Evolutionary conservation across 2,329 filamentous ascomycete genomes (phyloP).

Genomic region (Cordyceps militaris): DNA sequence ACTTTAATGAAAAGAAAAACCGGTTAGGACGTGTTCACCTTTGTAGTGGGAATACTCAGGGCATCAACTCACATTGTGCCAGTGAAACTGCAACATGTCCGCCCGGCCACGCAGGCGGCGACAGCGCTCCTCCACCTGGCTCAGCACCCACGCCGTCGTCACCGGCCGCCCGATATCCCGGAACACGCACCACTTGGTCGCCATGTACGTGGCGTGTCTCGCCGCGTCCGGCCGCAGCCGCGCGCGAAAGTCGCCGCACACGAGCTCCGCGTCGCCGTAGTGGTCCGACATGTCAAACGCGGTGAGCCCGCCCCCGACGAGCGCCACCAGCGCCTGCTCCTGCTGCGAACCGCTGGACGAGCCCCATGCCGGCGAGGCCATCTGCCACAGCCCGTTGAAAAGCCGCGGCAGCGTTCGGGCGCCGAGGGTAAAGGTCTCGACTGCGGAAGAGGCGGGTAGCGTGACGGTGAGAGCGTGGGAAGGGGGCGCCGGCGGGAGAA

Average conservation of each 20-base stretch:
- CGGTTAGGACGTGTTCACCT: too few relatives aligned
- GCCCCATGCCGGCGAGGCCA: slow-evolving; percentile 26
- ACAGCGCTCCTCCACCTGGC: slow-evolving; percentile 17
- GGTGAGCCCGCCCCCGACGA: slow-evolving; percentile 16
- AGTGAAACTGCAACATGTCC: slow-evolving; percentile 21
- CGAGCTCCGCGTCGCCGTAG: slow-evolving; percentile 43
- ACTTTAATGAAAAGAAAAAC: slow-evolving; percentile 18
- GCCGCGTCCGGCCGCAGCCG: neutral
- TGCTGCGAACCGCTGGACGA: slow-evolving; percentile 15
- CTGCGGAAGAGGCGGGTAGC: neutral
- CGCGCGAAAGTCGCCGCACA: slow-evolving; percentile 29
- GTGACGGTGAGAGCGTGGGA: neutral
- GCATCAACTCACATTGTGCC: slow-evolving; percentile 18
- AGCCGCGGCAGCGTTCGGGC: slow-evolving; percentile 19
- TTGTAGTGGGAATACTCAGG: neutral
- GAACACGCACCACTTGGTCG: slow-evolving; percentile 27
- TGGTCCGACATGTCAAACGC: slow-evolving; percentile 48
- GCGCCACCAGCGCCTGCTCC: slow-evolving; percentile 15
- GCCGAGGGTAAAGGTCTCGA: slow-evolving; percentile 21
- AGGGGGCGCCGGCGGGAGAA: neutral
- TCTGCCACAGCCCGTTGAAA: slow-evolving; percentile 27
- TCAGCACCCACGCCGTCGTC: slow-evolving; percentile 16
- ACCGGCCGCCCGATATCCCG: slow-evolving; percentile 17
- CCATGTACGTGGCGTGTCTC: slow-evolving; percentile 17
- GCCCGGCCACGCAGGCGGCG: slow-evolving; percentile 16